Evolutionary conservation across 192 early-diverging fungal genomes (phyloP).

Genomic region (Entophlyctis helioformis): DNA sequence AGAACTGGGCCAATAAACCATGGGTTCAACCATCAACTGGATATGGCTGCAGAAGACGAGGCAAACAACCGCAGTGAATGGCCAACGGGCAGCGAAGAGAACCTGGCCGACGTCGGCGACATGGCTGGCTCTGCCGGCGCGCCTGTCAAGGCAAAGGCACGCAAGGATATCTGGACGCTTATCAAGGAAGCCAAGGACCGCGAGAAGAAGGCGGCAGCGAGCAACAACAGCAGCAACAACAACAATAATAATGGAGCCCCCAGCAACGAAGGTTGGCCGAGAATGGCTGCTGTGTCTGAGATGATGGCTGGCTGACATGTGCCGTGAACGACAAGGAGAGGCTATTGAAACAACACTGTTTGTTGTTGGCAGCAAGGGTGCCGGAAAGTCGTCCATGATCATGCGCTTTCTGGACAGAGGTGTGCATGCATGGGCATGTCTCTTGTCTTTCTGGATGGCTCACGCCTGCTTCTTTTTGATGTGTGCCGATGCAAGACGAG

Average conservation of each 20-base stretch:
- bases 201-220: constrained; percentile 16
- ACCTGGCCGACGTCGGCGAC: too few relatives aligned
- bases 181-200: constrained; percentile 22
- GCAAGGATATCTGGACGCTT: constrained; percentile 34
- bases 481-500: constrained; percentile 26
- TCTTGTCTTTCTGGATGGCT: too few relatives aligned
- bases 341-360: constrained; percentile 27
- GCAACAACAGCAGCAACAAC: not conserved
- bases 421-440: constrained; percentile 4
- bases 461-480: too few relatives aligned
- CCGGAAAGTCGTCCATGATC: constrained; percentile 31
- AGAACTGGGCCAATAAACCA: too few relatives aligned
- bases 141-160: not conserved
- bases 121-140: too few relatives aligned
- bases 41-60: too few relatives aligned
- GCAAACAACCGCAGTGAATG: too few relatives aligned
- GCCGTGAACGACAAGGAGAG: constrained; percentile 7
- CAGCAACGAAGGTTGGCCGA: too few relatives aligned
- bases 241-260: too few relatives aligned
- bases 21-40: too few relatives aligned
- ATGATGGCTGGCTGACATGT: not conserved
- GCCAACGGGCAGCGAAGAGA: too few relatives aligned
- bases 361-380: constrained; percentile 20
- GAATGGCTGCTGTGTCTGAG: too few relatives aligned
- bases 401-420: constrained; percentile 35